Conservation (phyloP, 176 grass and related monocot species). For the Paspalum notatum region DNA sequence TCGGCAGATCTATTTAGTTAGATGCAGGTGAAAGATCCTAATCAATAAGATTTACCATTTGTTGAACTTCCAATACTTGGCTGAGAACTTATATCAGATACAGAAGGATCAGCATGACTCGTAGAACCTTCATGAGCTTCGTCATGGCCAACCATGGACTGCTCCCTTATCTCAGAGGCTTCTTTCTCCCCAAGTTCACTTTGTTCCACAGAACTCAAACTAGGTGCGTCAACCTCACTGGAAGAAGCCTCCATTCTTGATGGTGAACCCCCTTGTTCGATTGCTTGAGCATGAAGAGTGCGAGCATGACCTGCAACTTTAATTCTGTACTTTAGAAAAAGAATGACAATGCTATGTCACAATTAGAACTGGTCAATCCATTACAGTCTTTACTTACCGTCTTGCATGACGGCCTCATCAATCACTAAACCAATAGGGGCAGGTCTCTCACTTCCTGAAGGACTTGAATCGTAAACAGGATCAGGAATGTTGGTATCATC, state of each 20-base stretch:
- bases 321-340: background rate
- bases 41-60: slow-evolving; percentile 39
- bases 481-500: slow-evolving; percentile 41
- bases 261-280: slow-evolving; percentile 20
- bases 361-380: background rate
- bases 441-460: slow-evolving; percentile 44
- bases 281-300: slow-evolving; percentile 5
- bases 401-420: slow-evolving; percentile 34
- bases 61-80: background rate
- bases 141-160: slow-evolving; percentile 27
- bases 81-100: slow-evolving; percentile 20
- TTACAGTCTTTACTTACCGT: slow-evolving; percentile 35
- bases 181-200: slow-evolving; percentile 16
- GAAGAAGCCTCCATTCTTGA: slow-evolving; percentile 9
- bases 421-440: slow-evolving; percentile 41
- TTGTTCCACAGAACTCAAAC: slow-evolving; percentile 51
- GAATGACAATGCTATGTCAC: background rate
- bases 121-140: background rate
- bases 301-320: slow-evolving; percentile 31
- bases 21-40: background rate
- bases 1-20: background rate
- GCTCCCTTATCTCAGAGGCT: slow-evolving; percentile 31
- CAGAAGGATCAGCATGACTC: background rate
- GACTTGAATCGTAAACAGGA: slow-evolving; percentile 61
- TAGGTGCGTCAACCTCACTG: slow-evolving; percentile 4